Evolutionary conservation across 2,329 filamentous ascomycete genomes (phyloP).

Genomic region (Colletotrichum phormii): DNA sequence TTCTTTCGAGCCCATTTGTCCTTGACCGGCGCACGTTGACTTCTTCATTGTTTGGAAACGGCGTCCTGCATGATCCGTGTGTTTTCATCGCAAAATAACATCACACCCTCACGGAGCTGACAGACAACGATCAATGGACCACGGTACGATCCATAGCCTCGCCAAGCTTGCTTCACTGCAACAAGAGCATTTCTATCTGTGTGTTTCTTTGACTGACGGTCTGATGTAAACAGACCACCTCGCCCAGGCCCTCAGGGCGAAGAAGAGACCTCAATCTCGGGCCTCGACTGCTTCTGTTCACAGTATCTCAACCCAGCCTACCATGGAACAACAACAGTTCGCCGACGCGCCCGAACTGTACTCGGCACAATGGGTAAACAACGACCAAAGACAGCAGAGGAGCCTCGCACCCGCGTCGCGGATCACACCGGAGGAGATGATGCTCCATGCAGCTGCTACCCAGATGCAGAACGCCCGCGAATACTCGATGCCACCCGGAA

Average conservation of each 20-base stretch:
- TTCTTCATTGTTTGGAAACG: constrained; percentile 32
- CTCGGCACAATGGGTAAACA: constrained; percentile 61
- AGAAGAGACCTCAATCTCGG: constrained; percentile 64
- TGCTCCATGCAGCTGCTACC: constrained; percentile 64
- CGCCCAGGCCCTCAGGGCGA: constrained; percentile 51
- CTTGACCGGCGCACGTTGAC: constrained; percentile 23
- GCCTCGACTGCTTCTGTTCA: constrained; percentile 69
- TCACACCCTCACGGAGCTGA: constrained; percentile 5
- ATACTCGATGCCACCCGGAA: constrained; percentile 61
- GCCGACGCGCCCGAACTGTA: constrained; percentile 58
- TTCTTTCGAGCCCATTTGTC: background rate
- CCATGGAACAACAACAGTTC: constrained; percentile 60
- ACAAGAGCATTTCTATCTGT: constrained; percentile 16
- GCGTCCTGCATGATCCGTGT: constrained; percentile 30
- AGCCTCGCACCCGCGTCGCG: constrained; percentile 56
- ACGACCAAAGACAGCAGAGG: constrained; percentile 56
- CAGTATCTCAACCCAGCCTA: constrained; percentile 63
- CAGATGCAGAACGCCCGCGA: constrained; percentile 65
- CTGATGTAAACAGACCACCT: constrained; percentile 44
- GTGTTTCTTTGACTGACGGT: constrained; percentile 42
- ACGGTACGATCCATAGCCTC: constrained; percentile 27
- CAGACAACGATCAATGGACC: constrained; percentile 32
- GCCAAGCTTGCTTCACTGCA: background rate
- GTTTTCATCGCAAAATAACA: constrained; percentile 38
- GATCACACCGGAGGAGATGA: constrained; percentile 69